Evolutionary conservation across 1,139 yeast species (phyloP).

Genomic region (Saccharomycopsis crataegensis): DNA sequence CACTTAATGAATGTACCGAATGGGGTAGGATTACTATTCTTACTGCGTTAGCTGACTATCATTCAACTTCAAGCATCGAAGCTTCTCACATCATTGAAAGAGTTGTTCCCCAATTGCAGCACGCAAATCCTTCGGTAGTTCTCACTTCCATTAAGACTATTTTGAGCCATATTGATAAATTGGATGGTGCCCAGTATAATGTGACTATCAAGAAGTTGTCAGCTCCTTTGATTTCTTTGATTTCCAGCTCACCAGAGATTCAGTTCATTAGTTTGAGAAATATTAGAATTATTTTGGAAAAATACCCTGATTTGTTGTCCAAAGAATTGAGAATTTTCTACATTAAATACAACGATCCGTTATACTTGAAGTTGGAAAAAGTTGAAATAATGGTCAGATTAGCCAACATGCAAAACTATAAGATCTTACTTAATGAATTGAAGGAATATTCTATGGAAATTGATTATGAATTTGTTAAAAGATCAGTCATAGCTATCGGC

Average conservation of each 20-base stretch:
- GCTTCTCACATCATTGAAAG: constrained; percentile 85
- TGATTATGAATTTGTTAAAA: constrained; percentile 80
- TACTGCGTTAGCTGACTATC: constrained; percentile 70
- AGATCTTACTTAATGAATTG: constrained; percentile 70
- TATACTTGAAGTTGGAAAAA: constrained; percentile 87
- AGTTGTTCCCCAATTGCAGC: constrained; percentile 93
- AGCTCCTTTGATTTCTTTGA: constrained; percentile 87
- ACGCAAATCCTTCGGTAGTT: constrained; percentile 94
- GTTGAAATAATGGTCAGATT: constrained; percentile 83
- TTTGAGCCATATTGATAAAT: constrained; percentile 57
- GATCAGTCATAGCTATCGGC: constrained; percentile 78
- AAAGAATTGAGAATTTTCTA: constrained; percentile 86
- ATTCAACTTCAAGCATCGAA: constrained; percentile 48
- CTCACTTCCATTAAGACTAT: constrained; percentile 80
- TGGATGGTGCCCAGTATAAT: constrained; percentile 35
- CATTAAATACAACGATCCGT: constrained; percentile 90
- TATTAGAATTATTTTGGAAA: constrained; percentile 82
- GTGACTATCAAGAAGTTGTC: constrained; percentile 63
- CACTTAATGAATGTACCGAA: constrained; percentile 94
- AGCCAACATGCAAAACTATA: constrained; percentile 63
- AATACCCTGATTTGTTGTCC: constrained; percentile 72
- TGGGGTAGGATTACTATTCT: constrained; percentile 96
- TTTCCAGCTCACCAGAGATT: constrained; percentile 85
- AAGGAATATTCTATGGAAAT: constrained; percentile 93
- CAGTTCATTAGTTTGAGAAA: constrained; percentile 93